A percentile compares a stretch with the other conserved stretches of the same genome.
Evolutionary conservation across 306 rosid genomes (phyloP).

Genomic region (Chamaecrista fasciculata): DNA sequence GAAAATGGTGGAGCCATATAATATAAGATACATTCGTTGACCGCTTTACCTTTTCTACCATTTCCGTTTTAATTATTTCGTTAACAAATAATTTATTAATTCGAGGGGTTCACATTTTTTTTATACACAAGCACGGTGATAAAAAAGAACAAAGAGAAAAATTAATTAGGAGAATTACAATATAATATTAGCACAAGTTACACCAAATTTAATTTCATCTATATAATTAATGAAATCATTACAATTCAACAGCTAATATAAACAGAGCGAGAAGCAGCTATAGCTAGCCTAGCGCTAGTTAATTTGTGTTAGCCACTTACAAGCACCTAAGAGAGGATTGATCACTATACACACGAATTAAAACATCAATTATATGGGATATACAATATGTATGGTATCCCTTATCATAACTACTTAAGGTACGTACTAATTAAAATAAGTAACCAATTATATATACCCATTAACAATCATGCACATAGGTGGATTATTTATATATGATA

Average conservation of each 20-base stretch:
- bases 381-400: background rate
- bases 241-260: background rate
- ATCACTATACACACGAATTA: background rate
- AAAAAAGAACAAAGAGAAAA: too few relatives aligned
- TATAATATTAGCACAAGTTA: too few relatives aligned
- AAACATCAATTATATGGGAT: background rate
- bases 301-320: too few relatives aligned
- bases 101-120: background rate
- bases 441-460: background rate
- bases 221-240: background rate
- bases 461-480: background rate
- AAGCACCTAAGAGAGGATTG: too few relatives aligned
- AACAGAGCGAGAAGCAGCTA: background rate
- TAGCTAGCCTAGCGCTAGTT: too few relatives aligned
- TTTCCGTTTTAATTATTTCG: background rate
- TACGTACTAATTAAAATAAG: background rate
- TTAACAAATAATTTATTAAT: too few relatives aligned
- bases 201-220: background rate
- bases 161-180: too few relatives aligned
- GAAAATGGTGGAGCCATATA: too few relatives aligned
- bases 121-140: too few relatives aligned
- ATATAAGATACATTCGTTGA: background rate
- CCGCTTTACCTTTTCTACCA: background rate
- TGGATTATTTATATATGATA: background rate
- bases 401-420: background rate